Evolutionary conservation across 2,329 filamentous ascomycete genomes (phyloP).

Genomic region (Aschersonia sp.): DNA sequence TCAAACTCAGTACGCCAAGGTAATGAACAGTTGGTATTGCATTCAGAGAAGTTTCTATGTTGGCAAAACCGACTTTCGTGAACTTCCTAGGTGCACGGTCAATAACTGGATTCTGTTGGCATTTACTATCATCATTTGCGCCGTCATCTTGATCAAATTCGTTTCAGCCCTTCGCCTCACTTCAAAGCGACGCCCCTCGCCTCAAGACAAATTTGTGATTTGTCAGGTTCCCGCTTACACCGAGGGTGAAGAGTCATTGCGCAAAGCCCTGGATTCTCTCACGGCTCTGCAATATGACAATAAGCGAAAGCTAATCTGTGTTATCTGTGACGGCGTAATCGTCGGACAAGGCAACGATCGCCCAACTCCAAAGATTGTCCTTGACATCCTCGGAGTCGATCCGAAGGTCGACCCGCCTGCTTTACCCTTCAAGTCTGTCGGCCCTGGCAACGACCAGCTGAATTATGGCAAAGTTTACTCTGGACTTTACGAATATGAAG

Average conservation of each 20-base stretch:
- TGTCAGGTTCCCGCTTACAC: constrained; percentile 97
- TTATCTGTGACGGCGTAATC: constrained; percentile 95
- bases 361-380: constrained; percentile 91
- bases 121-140: constrained; percentile 72
- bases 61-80: constrained; percentile 74
- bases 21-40: constrained; percentile 60
- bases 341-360: constrained; percentile 92
- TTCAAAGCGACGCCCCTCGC: constrained; percentile 73
- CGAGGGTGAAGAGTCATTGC: constrained; percentile 87
- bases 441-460: constrained; percentile 75
- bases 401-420: constrained; percentile 93
- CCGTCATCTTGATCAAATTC: constrained; percentile 78
- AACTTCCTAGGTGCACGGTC: constrained; percentile 60
- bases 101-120: constrained; percentile 84
- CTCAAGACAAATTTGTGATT: constrained; percentile 97
- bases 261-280: constrained; percentile 85
- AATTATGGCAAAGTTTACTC: constrained; percentile 99
- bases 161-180: constrained; percentile 85
- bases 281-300: constrained; percentile 95
- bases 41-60: constrained; percentile 72
- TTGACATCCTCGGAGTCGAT: constrained; percentile 93
- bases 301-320: constrained; percentile 90
- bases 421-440: constrained; percentile 86
- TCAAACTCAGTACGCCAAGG: constrained; percentile 29
- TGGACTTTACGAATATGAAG: constrained; percentile 92